Percentiles rank a stretch among this genome's conserved stretches.
Conservation (phyloP, 2,329 filamentous ascomycete genomes). For the Cytospora chrysosperma region DNA sequence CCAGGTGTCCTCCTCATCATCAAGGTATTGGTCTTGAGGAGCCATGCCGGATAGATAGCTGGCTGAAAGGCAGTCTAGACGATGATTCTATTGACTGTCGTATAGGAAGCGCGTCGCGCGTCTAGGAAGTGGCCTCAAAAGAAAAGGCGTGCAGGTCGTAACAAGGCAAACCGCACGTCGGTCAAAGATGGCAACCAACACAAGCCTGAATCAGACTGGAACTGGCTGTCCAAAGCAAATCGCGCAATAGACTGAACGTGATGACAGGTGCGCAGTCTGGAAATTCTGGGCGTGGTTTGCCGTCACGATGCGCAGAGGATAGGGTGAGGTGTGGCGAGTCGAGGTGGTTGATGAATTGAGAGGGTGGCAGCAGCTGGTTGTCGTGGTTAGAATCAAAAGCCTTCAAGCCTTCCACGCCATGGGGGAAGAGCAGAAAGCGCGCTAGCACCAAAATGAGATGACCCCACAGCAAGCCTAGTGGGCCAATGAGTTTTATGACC, state of each 20-base stretch:
- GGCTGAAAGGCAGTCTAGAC: neutral
- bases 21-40: conserved; percentile 68
- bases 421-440: conserved; percentile 12
- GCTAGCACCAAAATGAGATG: neutral
- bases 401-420: conserved; percentile 17
- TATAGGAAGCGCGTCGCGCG: neutral
- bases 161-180: conserved; percentile 3
- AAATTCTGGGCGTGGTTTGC: neutral
- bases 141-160: conserved; percentile 13
- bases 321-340: conserved; percentile 1
- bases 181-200: neutral
- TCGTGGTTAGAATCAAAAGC: conserved; percentile 21
- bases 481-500: neutral
- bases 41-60: conserved; percentile 50
- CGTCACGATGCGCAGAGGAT: conserved; percentile 12
- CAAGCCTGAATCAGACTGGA: neutral
- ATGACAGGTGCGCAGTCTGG: neutral
- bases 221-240: neutral
- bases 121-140: conserved; percentile 17
- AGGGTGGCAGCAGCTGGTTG: conserved; percentile 5
- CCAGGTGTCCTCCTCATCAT: conserved; percentile 71
- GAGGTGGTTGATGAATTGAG: conserved; percentile 12
- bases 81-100: neutral
- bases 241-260: conserved; percentile 6
- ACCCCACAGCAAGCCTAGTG: neutral